Percentiles rank a stretch among this genome's conserved stretches.
These are phyloP conservation scores for Geotrichum histeridarum DNA, from an alignment of 1,139 yeast species.

Conservation along the genomic window DNA sequence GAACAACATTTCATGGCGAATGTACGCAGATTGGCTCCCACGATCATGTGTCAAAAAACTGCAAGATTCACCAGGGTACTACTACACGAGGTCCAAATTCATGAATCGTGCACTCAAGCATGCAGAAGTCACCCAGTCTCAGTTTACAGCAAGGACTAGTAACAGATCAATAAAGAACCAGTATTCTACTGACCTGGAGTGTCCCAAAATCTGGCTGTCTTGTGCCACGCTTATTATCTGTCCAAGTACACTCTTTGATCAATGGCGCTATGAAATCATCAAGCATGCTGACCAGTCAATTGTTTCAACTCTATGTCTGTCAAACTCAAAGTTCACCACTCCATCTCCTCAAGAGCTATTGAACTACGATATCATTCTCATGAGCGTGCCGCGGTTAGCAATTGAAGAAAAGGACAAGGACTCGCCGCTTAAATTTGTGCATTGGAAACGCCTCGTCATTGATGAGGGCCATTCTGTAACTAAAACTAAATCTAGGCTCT, in stretches of 20 bases:
- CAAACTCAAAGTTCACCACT: constrained; percentile 21
- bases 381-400: constrained; percentile 47
- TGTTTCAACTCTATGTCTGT: constrained; percentile 8
- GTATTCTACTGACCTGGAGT: constrained; percentile 20
- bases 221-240: constrained; percentile 55
- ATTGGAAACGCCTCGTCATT: constrained; percentile 66
- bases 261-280: constrained; percentile 56
- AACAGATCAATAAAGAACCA: constrained; percentile 23
- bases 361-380: constrained; percentile 49
- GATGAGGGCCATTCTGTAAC: constrained; percentile 68
- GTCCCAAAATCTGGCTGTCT: constrained; percentile 42
- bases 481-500: constrained; percentile 47
- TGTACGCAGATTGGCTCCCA: constrained; percentile 42
- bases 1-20: constrained; percentile 56
- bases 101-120: constrained; percentile 30
- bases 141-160: constrained; percentile 21
- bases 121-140: constrained; percentile 17
- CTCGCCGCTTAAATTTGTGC: constrained; percentile 32
- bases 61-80: constrained; percentile 9
- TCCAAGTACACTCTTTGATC: constrained; percentile 63
- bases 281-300: constrained; percentile 46
- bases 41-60: constrained; percentile 36
- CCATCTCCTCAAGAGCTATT: constrained; percentile 38
- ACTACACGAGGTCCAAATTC: constrained; percentile 6
- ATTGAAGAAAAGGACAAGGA: constrained; percentile 29